Evolutionary conservation across 2,329 filamentous ascomycete species (phyloP), one percentile per base, ranked within the genome.

Genomic region (Calycina herbarum): DNA sequence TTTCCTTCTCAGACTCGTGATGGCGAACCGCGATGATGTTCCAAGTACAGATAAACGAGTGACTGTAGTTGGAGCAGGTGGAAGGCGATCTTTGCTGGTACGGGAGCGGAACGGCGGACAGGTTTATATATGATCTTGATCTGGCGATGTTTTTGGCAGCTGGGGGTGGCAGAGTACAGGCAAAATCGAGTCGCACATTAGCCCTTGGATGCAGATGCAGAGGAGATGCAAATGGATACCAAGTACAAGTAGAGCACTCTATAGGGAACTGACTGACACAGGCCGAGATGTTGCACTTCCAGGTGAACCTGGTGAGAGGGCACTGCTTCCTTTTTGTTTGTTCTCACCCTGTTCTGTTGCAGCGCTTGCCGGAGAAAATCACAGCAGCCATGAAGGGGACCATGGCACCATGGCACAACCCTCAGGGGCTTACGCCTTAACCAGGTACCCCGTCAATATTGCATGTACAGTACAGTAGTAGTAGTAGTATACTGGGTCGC

Each of bases 61-160:
- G 72, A 72, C 72, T 72, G 71, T 70, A 72, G 68, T 73, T 72
- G 68, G 71, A 64, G 67, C 48, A 40, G 20, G 67, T 48, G 54
- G 42, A 42, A 38, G 35, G 8, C 35, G 59, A 64, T 27, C 29
- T 24, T 62, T 42, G 38, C 58, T 57, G 27, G 59, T 45, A 38
- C 31, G 17, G 24, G 40, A 27, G 58, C 20, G 17, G 33, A 42
- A 29, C 13, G 58, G 35, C 33, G 33, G 38, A 7, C 33, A n/a
- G n/a, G 27, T 11, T 56, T 56, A 62, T 56, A 42, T 62, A 38
- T 42, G n/a, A 40, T 3, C 11, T 61, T 10, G 38, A 45, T 17
- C n/a, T 24, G 31, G 35, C 27, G 57, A 58, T 38, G 17, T 35
- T 33, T 24, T 27, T 27, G 24, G 40, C 6, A 38, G 33, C 35